Conservation (phyloP, 805 yeast species). For the Pichia deserticola region DNA sequence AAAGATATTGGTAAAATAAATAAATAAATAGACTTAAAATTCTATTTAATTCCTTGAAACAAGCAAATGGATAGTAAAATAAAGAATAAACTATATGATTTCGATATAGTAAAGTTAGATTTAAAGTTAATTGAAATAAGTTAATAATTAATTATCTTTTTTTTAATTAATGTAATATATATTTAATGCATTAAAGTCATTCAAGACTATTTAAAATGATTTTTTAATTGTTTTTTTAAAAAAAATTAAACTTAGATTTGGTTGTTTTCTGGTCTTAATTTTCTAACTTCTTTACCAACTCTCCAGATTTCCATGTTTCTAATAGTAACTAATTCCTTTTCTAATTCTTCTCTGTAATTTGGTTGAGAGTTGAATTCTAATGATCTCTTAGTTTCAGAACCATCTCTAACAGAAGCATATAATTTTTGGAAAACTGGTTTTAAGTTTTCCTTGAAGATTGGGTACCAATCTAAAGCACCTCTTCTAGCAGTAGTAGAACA, state of each 20-base stretch:
- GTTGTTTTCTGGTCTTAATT: conserved; percentile 98
- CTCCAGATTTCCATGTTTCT: conserved; percentile 99
- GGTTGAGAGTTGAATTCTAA: conserved; percentile 97
- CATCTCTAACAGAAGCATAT: conserved; percentile 91
- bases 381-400: conserved; percentile 96
- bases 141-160: no score
- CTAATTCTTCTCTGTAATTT: conserved; percentile 95
- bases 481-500: conserved; percentile 99
- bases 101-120: neutral
- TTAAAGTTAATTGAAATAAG: neutral
- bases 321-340: conserved; percentile 85
- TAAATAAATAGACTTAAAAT: no score
- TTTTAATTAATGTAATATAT: no score
- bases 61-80: neutral
- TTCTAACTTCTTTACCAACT: conserved; percentile 99
- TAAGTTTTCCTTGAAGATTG: conserved; percentile 95
- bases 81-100: conserved; percentile 2
- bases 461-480: conserved; percentile 99
- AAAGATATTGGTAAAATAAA: neutral
- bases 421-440: conserved; percentile 97
- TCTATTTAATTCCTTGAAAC: neutral
- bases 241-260: conserved; percentile 30
- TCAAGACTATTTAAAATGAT: conserved; percentile 3
- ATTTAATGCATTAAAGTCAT: neutral
- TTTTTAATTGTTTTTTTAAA: neutral